Base-by-base conservation (phyloP, 2,329 filamentous ascomycete genomes). In the Dactylellina parvicollis region DNA sequence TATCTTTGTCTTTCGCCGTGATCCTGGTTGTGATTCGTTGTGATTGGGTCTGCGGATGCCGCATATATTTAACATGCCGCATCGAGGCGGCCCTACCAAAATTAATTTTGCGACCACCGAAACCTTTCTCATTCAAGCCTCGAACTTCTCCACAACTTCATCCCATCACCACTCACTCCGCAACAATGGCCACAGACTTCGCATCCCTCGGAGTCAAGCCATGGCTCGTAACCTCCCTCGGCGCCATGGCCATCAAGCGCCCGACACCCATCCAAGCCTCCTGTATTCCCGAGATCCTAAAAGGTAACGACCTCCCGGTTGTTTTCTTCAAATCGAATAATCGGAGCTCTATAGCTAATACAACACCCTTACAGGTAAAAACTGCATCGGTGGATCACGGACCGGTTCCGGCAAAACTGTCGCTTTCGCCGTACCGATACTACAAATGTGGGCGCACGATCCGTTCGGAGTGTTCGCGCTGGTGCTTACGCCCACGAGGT, bases 331-430 rank as follows among this genome's bases (percentile, higher is more conserved):
- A 16, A 26, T 28, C n/a, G 2, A 16, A 34, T 4, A 10, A 14
- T 28, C 10, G 14, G 10, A 52, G 9, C 8, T 5, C 3, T 16
- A 52, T 44, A 47, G 20, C 38, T 44, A 56, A 32, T 22, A 14
- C 16, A 24, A 16, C 4, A 26, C n/a, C 30, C 16, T 7, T 20
- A 12, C 24, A 76, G 77, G 95, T 4, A 86, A 91, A 77, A 93
- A 99, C 82, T 97, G 92, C 79, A 97, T 99, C 77, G 95, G 95
- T 79, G 93, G 93, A 36, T 96, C 92, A 79, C 86, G 92, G 75
- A 99, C 95, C 0, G 95, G 95, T 84, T 97, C 94, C 10, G 95
- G 95, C 82, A 99, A 99, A 83, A 99, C 95, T 2, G 89, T 98
- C 44, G 93, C 95, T 0, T 99, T 99, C 81, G 91, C 94, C 0